A percentile compares a stretch with the other conserved stretches of the same genome.
Conservation (phyloP, 352 stramenopile species). For the Phytopythium chamaehyphon region DNA sequence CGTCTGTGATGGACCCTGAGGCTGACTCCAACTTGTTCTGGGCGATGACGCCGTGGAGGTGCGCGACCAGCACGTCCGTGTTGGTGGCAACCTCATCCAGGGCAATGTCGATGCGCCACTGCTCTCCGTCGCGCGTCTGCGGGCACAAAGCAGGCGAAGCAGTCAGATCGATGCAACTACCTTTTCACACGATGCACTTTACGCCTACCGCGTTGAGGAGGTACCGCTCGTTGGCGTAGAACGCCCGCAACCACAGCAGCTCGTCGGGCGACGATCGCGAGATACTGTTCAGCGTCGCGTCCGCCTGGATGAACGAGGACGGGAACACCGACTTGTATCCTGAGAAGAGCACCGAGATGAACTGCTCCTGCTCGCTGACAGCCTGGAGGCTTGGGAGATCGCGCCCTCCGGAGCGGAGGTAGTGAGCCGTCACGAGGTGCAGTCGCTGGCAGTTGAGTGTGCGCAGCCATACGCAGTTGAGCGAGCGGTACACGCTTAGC, state of each 20-base stretch:
- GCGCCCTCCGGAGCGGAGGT: constrained; percentile 15
- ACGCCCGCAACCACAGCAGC: constrained; percentile 34
- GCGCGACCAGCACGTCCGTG: constrained; percentile 33
- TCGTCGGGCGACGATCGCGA: constrained; percentile 30
- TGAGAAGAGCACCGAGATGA: constrained; percentile 49
- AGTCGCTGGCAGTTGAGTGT: constrained; percentile 71
- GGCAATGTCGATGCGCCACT: constrained; percentile 39
- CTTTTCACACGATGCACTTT: not conserved
- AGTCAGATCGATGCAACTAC: not conserved
- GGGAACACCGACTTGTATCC: constrained; percentile 48
- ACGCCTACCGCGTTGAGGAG: constrained; percentile 45
- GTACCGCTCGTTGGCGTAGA: constrained; percentile 48
- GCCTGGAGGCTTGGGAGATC: constrained; percentile 19
- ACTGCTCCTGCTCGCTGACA: constrained; percentile 47
- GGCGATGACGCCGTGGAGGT: constrained; percentile 53
- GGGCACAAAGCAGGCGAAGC: not conserved
- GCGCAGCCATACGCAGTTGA: constrained; percentile 51
- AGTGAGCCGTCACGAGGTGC: constrained; percentile 46
- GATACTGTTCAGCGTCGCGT: constrained; percentile 43
- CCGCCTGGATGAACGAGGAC: constrained; percentile 39
- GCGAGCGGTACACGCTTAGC: constrained; percentile 55
- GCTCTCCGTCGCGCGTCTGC: constrained; percentile 2
- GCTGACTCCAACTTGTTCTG: constrained; percentile 32
- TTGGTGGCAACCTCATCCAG: constrained; percentile 43
- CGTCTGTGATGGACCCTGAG: not conserved